These are phyloP conservation scores for Candida peoriensis DNA, from an alignment of 805 yeast genomes.

Conservation along the genomic window DNA sequence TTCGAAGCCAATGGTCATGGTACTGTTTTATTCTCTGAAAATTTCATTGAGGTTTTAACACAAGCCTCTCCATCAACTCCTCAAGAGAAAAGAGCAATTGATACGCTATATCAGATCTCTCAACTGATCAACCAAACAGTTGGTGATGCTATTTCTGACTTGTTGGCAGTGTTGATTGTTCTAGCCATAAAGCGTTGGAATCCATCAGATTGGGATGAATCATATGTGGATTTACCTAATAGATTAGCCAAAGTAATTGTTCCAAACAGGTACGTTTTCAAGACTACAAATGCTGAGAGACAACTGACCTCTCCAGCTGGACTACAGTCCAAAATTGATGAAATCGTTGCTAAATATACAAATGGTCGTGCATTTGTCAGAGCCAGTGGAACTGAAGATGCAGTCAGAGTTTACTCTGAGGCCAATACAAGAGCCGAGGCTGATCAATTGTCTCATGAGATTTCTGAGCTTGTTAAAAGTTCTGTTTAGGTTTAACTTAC, in stretches of 20 bases:
- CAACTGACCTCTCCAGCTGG: conserved; percentile 71
- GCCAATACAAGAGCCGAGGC: conserved; percentile 53
- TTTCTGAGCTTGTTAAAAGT: conserved; percentile 31
- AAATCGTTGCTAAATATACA: conserved; percentile 45
- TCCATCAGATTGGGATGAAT: conserved; percentile 69
- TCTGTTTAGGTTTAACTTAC: conserved; percentile 4
- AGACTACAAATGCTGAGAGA: conserved; percentile 89
- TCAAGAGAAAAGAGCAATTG: conserved; percentile 44
- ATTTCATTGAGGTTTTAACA: conserved; percentile 37
- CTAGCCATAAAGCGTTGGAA: conserved; percentile 49
- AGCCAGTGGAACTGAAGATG: conserved; percentile 97
- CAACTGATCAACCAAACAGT: conserved; percentile 90
- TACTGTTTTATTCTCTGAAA: conserved; percentile 75
- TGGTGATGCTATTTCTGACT: conserved; percentile 97
- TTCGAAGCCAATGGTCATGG: conserved; percentile 99
- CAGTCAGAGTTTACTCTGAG: conserved; percentile 93
- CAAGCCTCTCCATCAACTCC: conserved; percentile 33
- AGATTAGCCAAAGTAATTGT: conserved; percentile 76
- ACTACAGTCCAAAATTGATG: conserved; percentile 69
- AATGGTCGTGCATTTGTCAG: conserved; percentile 87
- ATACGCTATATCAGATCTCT: conserved; percentile 54
- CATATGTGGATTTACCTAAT: conserved; percentile 85
- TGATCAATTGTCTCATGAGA: conserved; percentile 37
- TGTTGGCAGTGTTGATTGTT: conserved; percentile 70
- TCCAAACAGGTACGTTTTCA: conserved; percentile 71